Percentiles rank a stretch among this genome's conserved stretches.
phyloP scores from a whole-genome alignment of 805 yeast genomes.

The Monosporozyma siamensis region DNA sequence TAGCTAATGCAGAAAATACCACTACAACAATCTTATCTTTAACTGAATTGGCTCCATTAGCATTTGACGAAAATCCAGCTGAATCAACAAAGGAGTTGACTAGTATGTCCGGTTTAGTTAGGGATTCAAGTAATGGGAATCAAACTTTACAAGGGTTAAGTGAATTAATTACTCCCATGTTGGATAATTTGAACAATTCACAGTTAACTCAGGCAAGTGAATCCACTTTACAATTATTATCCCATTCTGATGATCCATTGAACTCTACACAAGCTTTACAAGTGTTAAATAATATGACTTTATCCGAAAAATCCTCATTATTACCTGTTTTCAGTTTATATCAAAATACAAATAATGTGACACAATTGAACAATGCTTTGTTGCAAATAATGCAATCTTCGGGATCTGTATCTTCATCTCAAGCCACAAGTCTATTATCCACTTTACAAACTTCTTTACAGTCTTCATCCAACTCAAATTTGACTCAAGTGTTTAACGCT shows the following conservation, averaged over 20 bases:
- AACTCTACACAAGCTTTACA: constrained; percentile 18
- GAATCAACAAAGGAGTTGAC: constrained; percentile 12
- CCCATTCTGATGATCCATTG: constrained; percentile 18
- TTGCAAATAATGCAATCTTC: constrained; percentile 13
- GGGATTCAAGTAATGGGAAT: constrained; percentile 4
- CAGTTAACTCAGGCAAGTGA: constrained; percentile 9
- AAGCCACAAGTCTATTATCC: constrained; percentile 12
- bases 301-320: constrained; percentile 15
- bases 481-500: constrained; percentile 8
- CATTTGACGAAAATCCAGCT: constrained; percentile 13
- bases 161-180: constrained; percentile 10
- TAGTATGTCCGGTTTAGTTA: constrained; percentile 12
- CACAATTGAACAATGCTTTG: constrained; percentile 17
- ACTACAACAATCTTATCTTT: constrained; percentile 19
- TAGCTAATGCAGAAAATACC: constrained; percentile 22
- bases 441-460: constrained; percentile 8
- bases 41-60: constrained; percentile 24
- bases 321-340: constrained; percentile 23
- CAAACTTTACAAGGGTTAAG: constrained; percentile 15
- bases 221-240: constrained; percentile 15
- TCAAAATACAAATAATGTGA: constrained; percentile 14
- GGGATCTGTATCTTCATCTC: constrained; percentile 9
- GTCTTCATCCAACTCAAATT: background rate
- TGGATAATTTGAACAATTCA: constrained; percentile 1
- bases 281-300: constrained; percentile 19